Evolutionary conservation across 495 filamentous ascomycete genomes (phyloP), one percentile per base, ranked within the genome.

Genomic region (Neurospora cerealis): DNA sequence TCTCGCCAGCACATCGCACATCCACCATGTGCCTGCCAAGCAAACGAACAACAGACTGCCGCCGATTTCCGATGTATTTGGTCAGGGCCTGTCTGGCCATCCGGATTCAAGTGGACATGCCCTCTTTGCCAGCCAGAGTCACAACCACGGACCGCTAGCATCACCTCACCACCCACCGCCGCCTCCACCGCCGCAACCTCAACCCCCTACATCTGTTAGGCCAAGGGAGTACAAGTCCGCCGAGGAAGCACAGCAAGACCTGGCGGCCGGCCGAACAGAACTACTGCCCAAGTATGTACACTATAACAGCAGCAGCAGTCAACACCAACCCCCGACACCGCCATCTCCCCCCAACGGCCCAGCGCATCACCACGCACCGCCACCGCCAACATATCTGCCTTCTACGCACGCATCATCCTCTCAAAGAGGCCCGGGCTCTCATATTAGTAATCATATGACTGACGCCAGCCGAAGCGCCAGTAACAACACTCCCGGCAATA

Each of bases 11-110:
- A 93, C 92, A 0, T 96, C 93, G 39, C 94, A 97, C 77, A 96
- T 97, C 80, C 94, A 97, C 79, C 94, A 97, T 77, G 87, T 96
- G 15, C 94, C 93, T 19, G 94, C 95, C 11, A 90, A 87, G 70
- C 94, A 97, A 81, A 97, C 96, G 3, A 91, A 91, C 79, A 98
- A 98, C 80, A 92, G 96, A 42, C 88, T 99, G 39, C 96, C 96
- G 21, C 96, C 96, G 0, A 94, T 99, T 71, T 90, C 94, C 36
- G 96, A 98, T 81, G 96, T 99, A 4, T 97, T 98, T 79, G 92
- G 92, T 13, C 89, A 90, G 48, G 93, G 95, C 73, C 85, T 93
- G n/a, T 87, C 97, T 37, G 91, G 89, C 41, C 88, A 89, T 60
- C 85, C 78, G 79, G 90, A 84, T 42, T 91, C 91, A 69, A 94